Evolutionary conservation across 148 eudicot species (phyloP), one percentile per base, ranked within the genome.

Genomic region (Vaccinium corymbosum): DNA sequence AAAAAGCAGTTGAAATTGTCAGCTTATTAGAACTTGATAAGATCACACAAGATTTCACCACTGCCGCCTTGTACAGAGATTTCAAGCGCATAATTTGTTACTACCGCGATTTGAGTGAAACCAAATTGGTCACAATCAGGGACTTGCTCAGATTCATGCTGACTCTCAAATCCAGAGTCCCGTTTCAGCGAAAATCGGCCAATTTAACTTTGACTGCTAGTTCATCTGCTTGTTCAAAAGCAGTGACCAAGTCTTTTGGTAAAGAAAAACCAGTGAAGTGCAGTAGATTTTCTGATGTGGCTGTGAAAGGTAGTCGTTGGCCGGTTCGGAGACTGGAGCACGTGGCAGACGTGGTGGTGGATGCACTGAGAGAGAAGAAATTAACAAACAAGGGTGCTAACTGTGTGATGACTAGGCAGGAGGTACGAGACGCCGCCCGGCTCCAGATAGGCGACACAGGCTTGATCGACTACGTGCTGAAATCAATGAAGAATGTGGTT

Each of bases 361-460:
- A 91, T 51, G 95, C 97, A 50, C 73, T 96, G 86, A 94, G 88
- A 80, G 93, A 91, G 68, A 91, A 90, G 84, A 87, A 80, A 74
- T 88, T 85, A 42, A 38, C 32, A 59, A 84, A 73, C 59, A 82
- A 84, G 29, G 38, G 74, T 0, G 17, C n/a, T 20, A 80, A 73
- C 38, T 64, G 83, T 6, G 94, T 93, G 51, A 93, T 96, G 98
- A 91, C 93, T 11, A 86, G 98, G 86, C 98, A 96, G 81, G 97
- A 96, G 80, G 97, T 91, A 4, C 87, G 98, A 38, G 98, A 96
- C 82, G 97, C 95, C 8, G 98, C 98, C 32, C 89, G 98, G 22
- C 89, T 85, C 3, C 92, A 92, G 53, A 91, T 94, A 57, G 98
- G 98, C 13, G 98, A 96, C 62, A 96, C 98, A 0, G 98, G 98